Percentiles rank a stretch among this genome's conserved stretches.
These are phyloP conservation scores for Sporormia fimetaria DNA, from an alignment of 495 filamentous ascomycete species.

Conservation along the genomic window DNA sequence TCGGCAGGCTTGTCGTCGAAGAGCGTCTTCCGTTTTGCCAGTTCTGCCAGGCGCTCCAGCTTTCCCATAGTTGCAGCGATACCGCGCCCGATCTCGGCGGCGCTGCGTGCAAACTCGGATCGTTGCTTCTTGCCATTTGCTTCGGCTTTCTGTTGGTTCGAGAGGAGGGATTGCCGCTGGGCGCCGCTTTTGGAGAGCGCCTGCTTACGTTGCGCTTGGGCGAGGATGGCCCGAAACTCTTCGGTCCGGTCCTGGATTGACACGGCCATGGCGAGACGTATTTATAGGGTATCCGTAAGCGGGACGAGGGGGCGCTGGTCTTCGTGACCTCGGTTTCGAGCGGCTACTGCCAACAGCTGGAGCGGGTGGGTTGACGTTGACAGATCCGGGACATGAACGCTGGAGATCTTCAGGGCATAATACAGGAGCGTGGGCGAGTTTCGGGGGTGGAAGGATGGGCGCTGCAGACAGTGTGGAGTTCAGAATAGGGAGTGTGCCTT, in stretches of 20 bases:
- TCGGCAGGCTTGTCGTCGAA: constrained; percentile 95
- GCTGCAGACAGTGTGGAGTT: too few species aligned
- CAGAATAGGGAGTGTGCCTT: too few species aligned
- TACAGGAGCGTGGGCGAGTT: too few species aligned
- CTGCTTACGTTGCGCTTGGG: constrained; percentile 66
- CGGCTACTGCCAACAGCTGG: background rate
- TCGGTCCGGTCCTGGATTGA: constrained; percentile 94
- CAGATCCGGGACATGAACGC: too few species aligned
- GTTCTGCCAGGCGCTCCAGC: constrained; percentile 78
- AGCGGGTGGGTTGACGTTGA: too few species aligned
- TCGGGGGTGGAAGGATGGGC: too few species aligned
- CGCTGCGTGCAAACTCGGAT: constrained; percentile 80
- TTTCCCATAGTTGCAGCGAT: constrained; percentile 91
- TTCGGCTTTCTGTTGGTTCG: constrained; percentile 56
- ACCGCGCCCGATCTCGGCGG: constrained; percentile 74
- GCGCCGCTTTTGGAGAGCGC: constrained; percentile 57
- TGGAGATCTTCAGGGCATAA: too few species aligned
- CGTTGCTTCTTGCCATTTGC: constrained; percentile 51
- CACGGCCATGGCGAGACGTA: constrained; percentile 40
- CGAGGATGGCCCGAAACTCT: constrained; percentile 85
- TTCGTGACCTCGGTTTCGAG: background rate
- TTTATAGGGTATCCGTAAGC: background rate
- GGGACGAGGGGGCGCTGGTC: background rate
- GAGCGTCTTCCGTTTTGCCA: constrained; percentile 91
- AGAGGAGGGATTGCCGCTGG: constrained; percentile 71